phyloP scores from a whole-genome alignment of 2,329 filamentous ascomycete species.

The Scedosporium minutisporum region DNA sequence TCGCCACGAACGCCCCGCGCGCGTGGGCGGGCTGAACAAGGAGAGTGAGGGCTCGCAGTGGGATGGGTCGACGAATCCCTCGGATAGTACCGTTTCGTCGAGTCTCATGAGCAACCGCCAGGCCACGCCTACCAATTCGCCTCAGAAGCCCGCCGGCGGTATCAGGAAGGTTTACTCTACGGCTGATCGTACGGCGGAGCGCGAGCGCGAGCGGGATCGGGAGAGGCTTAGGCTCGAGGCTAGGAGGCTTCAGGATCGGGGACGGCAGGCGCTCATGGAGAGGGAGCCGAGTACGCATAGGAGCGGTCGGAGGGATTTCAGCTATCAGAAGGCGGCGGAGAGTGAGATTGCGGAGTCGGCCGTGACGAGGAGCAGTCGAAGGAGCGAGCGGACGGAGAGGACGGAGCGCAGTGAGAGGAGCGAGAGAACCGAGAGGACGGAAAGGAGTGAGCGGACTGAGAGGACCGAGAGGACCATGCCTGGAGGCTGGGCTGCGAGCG shows the following conservation, averaged over 20 bases:
- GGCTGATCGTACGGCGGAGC: conserved; percentile 41
- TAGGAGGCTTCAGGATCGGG: conserved; percentile 42
- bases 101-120: conserved; percentile 52
- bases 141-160: conserved; percentile 32
- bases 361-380: conserved; percentile 16
- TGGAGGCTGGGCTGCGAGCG: conserved; percentile 29
- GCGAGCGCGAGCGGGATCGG: conserved; percentile 37
- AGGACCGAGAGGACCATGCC: conserved; percentile 16
- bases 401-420: conserved; percentile 16
- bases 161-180: conserved; percentile 56
- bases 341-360: conserved; percentile 20
- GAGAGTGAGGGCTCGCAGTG: conserved; percentile 69
- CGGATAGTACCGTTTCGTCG: conserved; percentile 51
- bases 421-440: conserved; percentile 19
- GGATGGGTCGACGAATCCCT: conserved; percentile 63
- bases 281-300: not conserved
- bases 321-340: conserved; percentile 37
- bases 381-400: conserved; percentile 7
- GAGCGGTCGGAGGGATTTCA: conserved; percentile 34
- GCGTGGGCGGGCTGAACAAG: conserved; percentile 83
- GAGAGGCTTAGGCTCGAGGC: conserved; percentile 42
- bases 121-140: conserved; percentile 45
- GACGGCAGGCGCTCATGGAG: conserved; percentile 20
- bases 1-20: conserved; percentile 74
- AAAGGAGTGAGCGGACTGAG: conserved; percentile 15